Evolutionary conservation across 2,329 filamentous ascomycete genomes (phyloP), one percentile per base, ranked within the genome.

Genomic region (Penicillium nordicum): DNA sequence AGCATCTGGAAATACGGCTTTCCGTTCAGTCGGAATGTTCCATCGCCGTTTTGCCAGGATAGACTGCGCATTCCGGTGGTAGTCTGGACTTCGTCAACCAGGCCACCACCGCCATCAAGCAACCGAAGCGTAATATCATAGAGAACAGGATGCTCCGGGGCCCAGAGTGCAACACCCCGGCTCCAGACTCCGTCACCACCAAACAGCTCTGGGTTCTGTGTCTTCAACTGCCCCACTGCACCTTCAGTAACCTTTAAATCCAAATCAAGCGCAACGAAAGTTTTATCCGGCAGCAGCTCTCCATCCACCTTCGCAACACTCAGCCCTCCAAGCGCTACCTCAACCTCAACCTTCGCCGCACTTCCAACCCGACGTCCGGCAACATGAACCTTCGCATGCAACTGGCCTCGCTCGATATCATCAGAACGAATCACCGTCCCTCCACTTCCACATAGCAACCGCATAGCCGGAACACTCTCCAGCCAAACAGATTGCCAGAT

Each of bases 401-500:
- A 70, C 71, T 67, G 64, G 70, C 82, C 77, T 29, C 69, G 63
- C n/a, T 80, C 80, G 38, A 84, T 70, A 72, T 81, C 81, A 61
- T 79, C 80, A 0, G 85, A 84, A 16, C 78, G 69, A 16, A 89
- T 65, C 8, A 88, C 75, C 0, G 85, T 88, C 1, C 86, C 85
- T 2, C 77, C 71, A 61, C 88, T 83, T 1, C 88, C 72, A 51
- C 82, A 77, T 0, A 78, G 79, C 46, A 89, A 78, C 58, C 85
- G 75, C 55, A 81, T 77, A 79, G 18, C 8, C 5, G 69, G 69
- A 3, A 72, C 67, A 54, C 81, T 80, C 66, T 88, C 84, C 7
- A 90, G 67, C 88, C 87, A 90, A 0, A 90, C 87, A n/a, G 80
- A 80, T 65, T 88, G 85, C 88, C 88, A 90, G 57, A 90, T 89